Evolutionary conservation across 495 filamentous ascomycete species (phyloP), one percentile per base, ranked within the genome.

Genomic region (Tuber brumale): DNA sequence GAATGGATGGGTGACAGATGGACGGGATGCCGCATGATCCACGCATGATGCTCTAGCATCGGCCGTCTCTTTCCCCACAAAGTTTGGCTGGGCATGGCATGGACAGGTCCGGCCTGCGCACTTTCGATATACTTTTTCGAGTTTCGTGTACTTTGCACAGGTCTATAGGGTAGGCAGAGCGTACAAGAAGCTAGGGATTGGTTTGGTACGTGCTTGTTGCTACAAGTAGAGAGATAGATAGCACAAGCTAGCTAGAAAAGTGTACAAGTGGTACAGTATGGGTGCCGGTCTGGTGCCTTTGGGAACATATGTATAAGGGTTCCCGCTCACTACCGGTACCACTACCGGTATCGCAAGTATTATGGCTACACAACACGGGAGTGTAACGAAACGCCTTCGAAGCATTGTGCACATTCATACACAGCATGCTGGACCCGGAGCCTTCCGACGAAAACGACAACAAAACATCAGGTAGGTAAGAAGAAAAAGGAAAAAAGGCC

Each of bases 331-430:
- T 27, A 35, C 5, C 27, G 2, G 12, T 12, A 19, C 57, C 16
- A 39, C 37, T 39, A 39, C 37, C 37, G 37, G 5, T 39, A 18
- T 66, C 57, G 57, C 27, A 31, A 35, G 27, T 27, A 66, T 66
- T 27, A 66, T 66, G 57, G 57, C 57, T 66, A 4, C 27, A 27
- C 27, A 35, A 8, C 31, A 35, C 57, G 14, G n/a, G 16, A 19
- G 57, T 18, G 27, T 66, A 18, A 4, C 57, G 31, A 35, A 35
- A 31, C 57, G 27, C 57, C 57, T 66, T 66, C 31, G 16, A 35
- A 66, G 57, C 57, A 66, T 18, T 66, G 57, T 66, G 57, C 57
- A 35, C 51, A 21, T 57, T 57, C n/a, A 61, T 61, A 61, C 51
- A 31, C n/a, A 27, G 9, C 51, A 27, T 3, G 10, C 57, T 8